Percentiles rank a stretch among this genome's conserved stretches.
These are phyloP conservation scores for Fusarium nelsonii DNA, from an alignment of 2,329 filamentous ascomycete species.

Conservation along the genomic window DNA sequence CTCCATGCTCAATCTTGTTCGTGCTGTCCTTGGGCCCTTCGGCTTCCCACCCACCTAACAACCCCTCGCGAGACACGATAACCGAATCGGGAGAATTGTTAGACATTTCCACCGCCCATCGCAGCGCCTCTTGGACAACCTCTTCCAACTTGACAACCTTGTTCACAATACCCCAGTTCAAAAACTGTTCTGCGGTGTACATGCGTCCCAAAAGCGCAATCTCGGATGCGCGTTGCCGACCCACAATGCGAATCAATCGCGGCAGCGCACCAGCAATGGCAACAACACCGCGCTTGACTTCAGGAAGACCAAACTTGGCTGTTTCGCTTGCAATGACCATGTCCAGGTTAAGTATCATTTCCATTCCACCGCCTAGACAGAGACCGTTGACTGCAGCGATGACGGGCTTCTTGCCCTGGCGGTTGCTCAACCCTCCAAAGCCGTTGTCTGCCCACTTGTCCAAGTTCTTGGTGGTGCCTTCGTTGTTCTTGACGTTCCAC, in stretches of 20 bases:
- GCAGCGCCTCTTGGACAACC: slow-evolving; percentile 70
- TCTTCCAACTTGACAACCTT: slow-evolving; percentile 58
- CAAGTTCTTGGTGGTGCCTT: slow-evolving; percentile 55
- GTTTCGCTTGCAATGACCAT: slow-evolving; percentile 69
- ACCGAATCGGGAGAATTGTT: slow-evolving; percentile 80
- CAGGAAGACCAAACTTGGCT: slow-evolving; percentile 75
- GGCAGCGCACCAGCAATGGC: slow-evolving; percentile 77
- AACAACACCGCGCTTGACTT: slow-evolving; percentile 76
- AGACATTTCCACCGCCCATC: slow-evolving; percentile 71
- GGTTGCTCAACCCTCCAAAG: slow-evolving; percentile 74
- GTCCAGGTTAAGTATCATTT: slow-evolving; percentile 80
- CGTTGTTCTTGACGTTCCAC: slow-evolving; percentile 63
- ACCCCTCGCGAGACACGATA: slow-evolving; percentile 77
- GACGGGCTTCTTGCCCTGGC: slow-evolving; percentile 76
- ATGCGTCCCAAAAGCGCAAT: slow-evolving; percentile 74
- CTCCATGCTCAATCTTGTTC: slow-evolving; percentile 65
- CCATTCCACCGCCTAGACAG: slow-evolving; percentile 79
- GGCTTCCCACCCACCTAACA: slow-evolving; percentile 79
- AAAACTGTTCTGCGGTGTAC: slow-evolving; percentile 70
- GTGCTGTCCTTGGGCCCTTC: slow-evolving; percentile 74
- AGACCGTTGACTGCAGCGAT: slow-evolving; percentile 80
- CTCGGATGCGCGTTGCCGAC: slow-evolving; percentile 76
- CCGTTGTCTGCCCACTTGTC: slow-evolving; percentile 54
- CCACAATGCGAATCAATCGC: slow-evolving; percentile 71
- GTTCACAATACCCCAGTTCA: slow-evolving; percentile 78